These are phyloP conservation scores for Cyberlindnera euphorbiiphila DNA, from an alignment of 805 yeast genomes.

Conservation along the genomic window DNA sequence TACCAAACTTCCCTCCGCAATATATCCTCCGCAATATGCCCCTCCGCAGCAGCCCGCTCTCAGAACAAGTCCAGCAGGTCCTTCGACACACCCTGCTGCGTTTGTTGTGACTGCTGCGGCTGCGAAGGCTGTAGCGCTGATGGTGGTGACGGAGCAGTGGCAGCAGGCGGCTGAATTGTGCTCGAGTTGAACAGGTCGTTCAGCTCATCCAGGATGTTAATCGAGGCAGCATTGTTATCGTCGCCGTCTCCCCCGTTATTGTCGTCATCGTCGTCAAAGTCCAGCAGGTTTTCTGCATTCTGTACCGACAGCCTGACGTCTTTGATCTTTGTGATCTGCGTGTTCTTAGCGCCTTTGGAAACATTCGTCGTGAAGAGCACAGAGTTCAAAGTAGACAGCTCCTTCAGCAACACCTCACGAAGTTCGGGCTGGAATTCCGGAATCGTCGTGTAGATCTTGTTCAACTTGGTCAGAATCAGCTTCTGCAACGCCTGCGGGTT, in stretches of 20 bases:
- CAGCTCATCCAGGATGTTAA: slow-evolving; percentile 63
- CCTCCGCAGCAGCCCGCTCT: neutral
- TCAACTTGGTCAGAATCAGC: slow-evolving; percentile 58
- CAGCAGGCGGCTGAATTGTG: slow-evolving; percentile 27
- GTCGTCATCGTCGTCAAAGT: slow-evolving; percentile 63
- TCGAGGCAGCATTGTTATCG: slow-evolving; percentile 20
- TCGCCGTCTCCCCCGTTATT: slow-evolving; percentile 13
- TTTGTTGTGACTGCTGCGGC: too few relatives aligned
- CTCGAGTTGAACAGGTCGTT: slow-evolving; percentile 60
- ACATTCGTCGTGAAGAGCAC: slow-evolving; percentile 82
- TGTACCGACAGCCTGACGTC: slow-evolving; percentile 77
- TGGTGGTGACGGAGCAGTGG: slow-evolving; percentile 11
- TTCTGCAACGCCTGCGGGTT: slow-evolving; percentile 35
- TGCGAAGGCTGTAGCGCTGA: slow-evolving; percentile 3
- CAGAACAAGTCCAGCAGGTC: slow-evolving; percentile 24
- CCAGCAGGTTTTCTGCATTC: slow-evolving; percentile 81
- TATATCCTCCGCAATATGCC: too few relatives aligned
- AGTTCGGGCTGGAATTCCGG: slow-evolving; percentile 66
- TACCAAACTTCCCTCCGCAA: too few relatives aligned
- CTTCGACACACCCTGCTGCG: slow-evolving; percentile 5
- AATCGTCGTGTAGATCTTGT: slow-evolving; percentile 69
- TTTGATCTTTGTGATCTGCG: slow-evolving; percentile 56
- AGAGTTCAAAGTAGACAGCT: slow-evolving; percentile 80
- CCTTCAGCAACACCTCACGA: slow-evolving; percentile 64
- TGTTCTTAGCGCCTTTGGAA: slow-evolving; percentile 32